Conservation (phyloP, 176 grass and related monocot species). For the Carex kokanica region DNA sequence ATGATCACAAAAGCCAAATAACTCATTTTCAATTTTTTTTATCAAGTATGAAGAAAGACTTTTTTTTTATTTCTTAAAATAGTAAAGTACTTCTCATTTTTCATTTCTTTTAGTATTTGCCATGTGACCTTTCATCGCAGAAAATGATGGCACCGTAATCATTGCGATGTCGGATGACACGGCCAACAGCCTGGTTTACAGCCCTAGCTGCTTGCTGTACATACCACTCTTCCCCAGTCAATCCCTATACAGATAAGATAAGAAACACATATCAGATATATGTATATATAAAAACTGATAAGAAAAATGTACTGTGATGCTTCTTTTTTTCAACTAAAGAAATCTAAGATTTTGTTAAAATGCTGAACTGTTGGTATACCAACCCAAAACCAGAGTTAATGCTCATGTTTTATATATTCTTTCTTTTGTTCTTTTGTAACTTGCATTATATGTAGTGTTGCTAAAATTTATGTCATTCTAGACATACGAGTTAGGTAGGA, state of each 20-base stretch:
- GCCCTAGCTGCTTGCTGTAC: slow-evolving; percentile 91
- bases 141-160: slow-evolving; percentile 98
- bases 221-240: slow-evolving; percentile 91
- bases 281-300: neutral
- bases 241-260: slow-evolving; percentile 54
- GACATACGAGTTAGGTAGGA: neutral
- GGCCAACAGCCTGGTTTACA: slow-evolving; percentile 95
- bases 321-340: too few relatives aligned
- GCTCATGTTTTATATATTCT: neutral
- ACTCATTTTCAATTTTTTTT: neutral
- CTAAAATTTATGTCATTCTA: neutral
- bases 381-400: slow-evolving; percentile 19
- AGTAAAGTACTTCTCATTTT: slow-evolving; percentile 18
- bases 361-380: too few relatives aligned
- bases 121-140: slow-evolving; percentile 83
- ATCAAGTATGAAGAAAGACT: neutral
- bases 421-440: neutral
- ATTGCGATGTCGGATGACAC: slow-evolving; percentile 87
- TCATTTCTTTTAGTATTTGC: slow-evolving; percentile 19
- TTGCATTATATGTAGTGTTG: neutral
- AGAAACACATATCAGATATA: slow-evolving; percentile 15
- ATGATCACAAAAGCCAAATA: neutral
- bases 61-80: neutral
- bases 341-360: too few relatives aligned
- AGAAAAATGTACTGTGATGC: neutral